Percentiles rank a stretch among this genome's conserved stretches.
Evolutionary conservation across 148 eudicot species (phyloP).

Genomic region (Cornus florida): DNA sequence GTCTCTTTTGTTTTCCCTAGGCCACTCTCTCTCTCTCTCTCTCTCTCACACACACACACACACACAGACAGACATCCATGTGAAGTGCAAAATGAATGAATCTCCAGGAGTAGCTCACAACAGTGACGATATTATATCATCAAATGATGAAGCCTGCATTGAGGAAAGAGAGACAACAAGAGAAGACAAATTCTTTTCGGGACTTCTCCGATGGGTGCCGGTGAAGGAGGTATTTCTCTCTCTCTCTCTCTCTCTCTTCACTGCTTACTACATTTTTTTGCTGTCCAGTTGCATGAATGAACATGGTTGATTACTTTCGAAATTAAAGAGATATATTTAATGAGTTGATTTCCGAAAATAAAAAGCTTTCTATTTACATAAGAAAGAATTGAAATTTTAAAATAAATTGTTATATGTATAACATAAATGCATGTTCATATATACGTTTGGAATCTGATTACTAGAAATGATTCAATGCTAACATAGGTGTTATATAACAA

Average conservation of each 20-base stretch:
- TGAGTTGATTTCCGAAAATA: neutral
- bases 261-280: neutral
- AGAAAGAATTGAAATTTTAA: neutral
- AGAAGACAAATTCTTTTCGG: neutral
- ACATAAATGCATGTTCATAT: neutral
- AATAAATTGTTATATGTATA: neutral
- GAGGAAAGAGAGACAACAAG: neutral
- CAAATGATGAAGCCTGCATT: neutral
- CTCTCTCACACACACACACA: neutral
- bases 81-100: neutral
- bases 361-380: neutral
- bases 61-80: neutral
- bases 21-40: neutral
- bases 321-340: neutral
- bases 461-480: too few species aligned
- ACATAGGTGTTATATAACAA: too few species aligned
- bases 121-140: neutral
- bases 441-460: neutral
- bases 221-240: conserved; percentile 9
- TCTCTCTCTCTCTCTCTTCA: conserved; percentile 8
- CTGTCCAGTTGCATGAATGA: neutral
- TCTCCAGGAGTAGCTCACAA: conserved; percentile 6
- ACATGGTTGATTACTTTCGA: neutral
- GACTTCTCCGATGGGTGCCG: neutral
- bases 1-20: neutral